Base-by-base conservation (phyloP, 192 early-diverging fungal species). In the Coemansia sp. region DNA sequence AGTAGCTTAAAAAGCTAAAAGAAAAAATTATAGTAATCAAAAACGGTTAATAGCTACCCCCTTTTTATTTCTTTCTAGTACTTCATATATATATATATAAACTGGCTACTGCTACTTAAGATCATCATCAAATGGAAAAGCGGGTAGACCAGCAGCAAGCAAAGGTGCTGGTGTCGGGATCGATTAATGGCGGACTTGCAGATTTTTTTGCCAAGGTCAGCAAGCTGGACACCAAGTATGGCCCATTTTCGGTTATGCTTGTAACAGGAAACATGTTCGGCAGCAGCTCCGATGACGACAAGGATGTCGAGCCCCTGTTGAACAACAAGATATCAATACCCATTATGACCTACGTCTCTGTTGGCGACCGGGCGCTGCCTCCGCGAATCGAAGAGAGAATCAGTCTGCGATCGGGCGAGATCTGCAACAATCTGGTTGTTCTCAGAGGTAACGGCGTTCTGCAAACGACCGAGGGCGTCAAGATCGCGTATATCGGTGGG, bases 191-290 rank as follows among this genome's bases (percentile, higher is more conserved):
- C 42, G 76, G 86, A 48, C 84, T 94, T 30, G 59, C 69, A 20
- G 84, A 85, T 22, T 85, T 89, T 28, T 91, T 94, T 49, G 59
- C 79, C 17, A 94, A 94, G 69, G 82, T 92, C 64, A 84, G 80
- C n/a, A 83, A 86, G 7, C 87, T 94, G 61, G 85, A 94, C 67
- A 60, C 72, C 7, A 95, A 94, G 71, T 85, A 92, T 64, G 94
- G 94, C 0, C 95, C 95, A 7, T 97, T 97, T 68, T 91, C 93
- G 32, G 66, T 94, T 28, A 72, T 93, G 25, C 82, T 97, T 6
- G 88, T 91, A 38, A 83, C 86, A 0, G 95, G 95, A 17, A 91
- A 94, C 76, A 89, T 97, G 36, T 94, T 95, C 77, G 80, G 74
- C 14, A 66, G 71, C 57, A 66, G 60, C 20, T 16, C 57, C 5